Evolutionary conservation across 192 early-diverging fungal genomes (phyloP), one percentile per base, ranked within the genome.

Genomic region (Lobosporangium transversale): DNA sequence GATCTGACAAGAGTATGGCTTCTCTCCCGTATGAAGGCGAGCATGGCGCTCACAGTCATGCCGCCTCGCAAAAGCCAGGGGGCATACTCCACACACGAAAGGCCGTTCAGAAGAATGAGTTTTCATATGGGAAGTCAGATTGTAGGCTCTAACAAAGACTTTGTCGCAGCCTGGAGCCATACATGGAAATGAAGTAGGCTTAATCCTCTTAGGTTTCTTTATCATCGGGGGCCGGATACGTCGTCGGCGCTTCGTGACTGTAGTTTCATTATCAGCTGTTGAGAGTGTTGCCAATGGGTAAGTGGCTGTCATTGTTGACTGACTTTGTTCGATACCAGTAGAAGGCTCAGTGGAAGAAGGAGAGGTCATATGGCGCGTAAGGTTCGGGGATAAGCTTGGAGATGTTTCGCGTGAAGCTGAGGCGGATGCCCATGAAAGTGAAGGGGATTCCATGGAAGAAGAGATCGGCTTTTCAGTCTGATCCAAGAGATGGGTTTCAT

Each of bases 41-140:
- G 88, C 85, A 67, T 94, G 93, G n/a, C 96, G 89, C 75, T 95
- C 95, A 21, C 95, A 82, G 71, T 98, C 96, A 74, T 98, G 95
- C 58, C 94, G 91, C 21, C 96, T 85, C 9, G 94, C 90, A 84
- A 98, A 98, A 4, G 86, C 80, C 31, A 87, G 80, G 1, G 85
- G 76, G 75, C 96, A 98, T 31, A 82, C 76, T 8, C 70, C 75
- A 56, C 92, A 95, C 53, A 79, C 68, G 67, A 88, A 92, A 21
- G 92, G 92, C n/a, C 89, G 81, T 57, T 94, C 92, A 1, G 84
- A 70, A 14, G 90, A 89, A 67, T 94, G 92, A 2, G 91, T 92
- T 44, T 89, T 82, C 49, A 89, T 84, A 71, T 94, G 92, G 6
- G 91, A 92, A 29, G 87, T 89, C 24, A 94, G 83, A 55, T 94